Conservation (phyloP, 768 basidiomycete genomes). For the Mycena haematopus region DNA sequence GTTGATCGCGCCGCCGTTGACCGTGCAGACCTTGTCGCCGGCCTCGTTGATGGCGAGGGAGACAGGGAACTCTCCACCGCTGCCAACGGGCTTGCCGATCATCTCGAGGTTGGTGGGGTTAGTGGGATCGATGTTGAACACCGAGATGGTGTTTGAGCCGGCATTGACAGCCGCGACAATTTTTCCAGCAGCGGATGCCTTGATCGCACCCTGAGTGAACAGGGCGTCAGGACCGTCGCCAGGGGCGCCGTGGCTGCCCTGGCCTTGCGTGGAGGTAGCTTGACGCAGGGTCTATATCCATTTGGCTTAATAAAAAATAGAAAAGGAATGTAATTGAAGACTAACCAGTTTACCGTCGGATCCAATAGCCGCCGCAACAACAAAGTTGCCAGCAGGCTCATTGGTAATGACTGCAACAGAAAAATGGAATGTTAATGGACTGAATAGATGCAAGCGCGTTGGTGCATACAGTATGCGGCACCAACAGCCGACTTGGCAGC, state of each 20-base stretch:
- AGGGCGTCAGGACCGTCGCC: conserved; percentile 44
- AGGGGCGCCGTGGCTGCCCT: conserved; percentile 45
- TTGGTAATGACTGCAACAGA: conserved; percentile 54
- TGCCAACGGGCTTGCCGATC: conserved; percentile 51
- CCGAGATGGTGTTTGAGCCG: conserved; percentile 52
- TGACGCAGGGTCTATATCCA: conserved; percentile 36
- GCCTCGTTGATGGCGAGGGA: conserved; percentile 47
- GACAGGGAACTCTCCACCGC: conserved; percentile 58
- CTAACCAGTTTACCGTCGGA: conserved; percentile 49
- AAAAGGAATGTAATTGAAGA: not conserved
- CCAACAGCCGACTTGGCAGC: conserved; percentile 32
- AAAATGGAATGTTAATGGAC: not conserved
- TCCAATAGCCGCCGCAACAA: conserved; percentile 51
- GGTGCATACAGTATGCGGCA: conserved; percentile 36
- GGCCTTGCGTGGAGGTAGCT: conserved; percentile 41
- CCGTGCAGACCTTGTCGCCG: conserved; percentile 42
- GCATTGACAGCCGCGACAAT: conserved; percentile 47
- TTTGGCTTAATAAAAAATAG: not conserved
- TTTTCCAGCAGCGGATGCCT: conserved; percentile 41
- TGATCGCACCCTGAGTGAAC: conserved; percentile 50
- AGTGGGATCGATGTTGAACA: conserved; percentile 49
- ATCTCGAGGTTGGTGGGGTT: conserved; percentile 48
- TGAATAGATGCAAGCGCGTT: not conserved
- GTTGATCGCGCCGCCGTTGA: conserved; percentile 52
- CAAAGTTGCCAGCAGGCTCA: conserved; percentile 50